Base-by-base conservation (phyloP, 305 asterid genomes). In the Andrographis paniculata region DNA sequence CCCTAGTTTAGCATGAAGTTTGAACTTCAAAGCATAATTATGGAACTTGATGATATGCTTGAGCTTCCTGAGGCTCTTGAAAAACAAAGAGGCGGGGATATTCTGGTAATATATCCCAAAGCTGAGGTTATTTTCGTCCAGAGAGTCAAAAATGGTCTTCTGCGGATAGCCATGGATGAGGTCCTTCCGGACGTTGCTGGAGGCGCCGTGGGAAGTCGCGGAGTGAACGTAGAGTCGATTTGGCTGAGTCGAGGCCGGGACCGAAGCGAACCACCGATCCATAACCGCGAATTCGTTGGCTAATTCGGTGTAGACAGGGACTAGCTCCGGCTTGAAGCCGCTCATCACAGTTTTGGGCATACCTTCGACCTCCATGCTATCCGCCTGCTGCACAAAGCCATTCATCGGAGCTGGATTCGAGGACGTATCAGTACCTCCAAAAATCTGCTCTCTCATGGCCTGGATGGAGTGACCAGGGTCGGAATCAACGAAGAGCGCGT, bases 391-490 rank as follows among this genome's bases (percentile, higher is more conserved):
- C 33, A 55, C 98, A 20, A 91, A 91, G 48, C 98, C 98, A 76
- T 73, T 87, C 98, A 91, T 91, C 60, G 95, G 96, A 2, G 96
- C 98, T 62, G 96, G 95, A 60, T 73, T 39, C 0, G 78, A 73
- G 5, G 76, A 63, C n/a, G 92, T 52, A 16, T 70, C 74, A 20
- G 51, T 43, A 20, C 81, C 74, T 61, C 98, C 96, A 56, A 91
- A 91, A 53, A 91, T 86, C 71, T 91, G 96, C 37, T 86, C 96
- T 12, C 87, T 69, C 28, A 91, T 91, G 9, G 98, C 98, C 58
- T 91, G 95, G 18, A 91, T 91, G 0, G 98, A 91, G 73, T 91
- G 98, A 3, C 98, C 98, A 45, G 98, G 98, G 61, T 91, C 96
- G 37, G 95, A 80, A 53, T 69, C 92, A 5, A 91, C 50, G 59